Evolutionary conservation across 2,329 filamentous ascomycete species (phyloP).

Genomic region (Colletotrichum brevisporum): DNA sequence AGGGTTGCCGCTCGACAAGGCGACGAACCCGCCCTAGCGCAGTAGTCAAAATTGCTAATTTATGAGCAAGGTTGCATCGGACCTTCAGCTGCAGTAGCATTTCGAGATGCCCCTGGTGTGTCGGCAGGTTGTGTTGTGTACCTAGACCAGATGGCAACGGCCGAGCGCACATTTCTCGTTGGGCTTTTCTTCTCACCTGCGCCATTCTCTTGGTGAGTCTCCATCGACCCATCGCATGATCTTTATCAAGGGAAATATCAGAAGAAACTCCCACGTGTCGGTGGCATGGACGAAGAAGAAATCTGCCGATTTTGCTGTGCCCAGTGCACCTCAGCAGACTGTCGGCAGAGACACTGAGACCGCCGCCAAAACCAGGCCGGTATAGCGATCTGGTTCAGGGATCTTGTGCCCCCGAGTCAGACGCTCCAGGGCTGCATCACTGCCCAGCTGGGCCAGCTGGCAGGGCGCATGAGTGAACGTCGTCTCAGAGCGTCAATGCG

Average conservation of each 20-base stretch:
- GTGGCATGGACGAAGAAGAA: background rate
- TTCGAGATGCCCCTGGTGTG: background rate
- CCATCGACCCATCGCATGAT: too few relatives aligned
- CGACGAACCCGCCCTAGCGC: background rate
- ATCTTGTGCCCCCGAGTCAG: conserved; percentile 26
- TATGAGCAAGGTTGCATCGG: conserved; percentile 16
- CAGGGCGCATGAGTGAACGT: conserved; percentile 24
- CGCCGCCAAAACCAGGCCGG: background rate
- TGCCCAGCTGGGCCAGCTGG: conserved; percentile 19
- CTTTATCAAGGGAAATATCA: background rate
- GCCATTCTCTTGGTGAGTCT: too few relatives aligned
- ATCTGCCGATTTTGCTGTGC: conserved; percentile 1
- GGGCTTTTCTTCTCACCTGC: too few relatives aligned
- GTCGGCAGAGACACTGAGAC: background rate
- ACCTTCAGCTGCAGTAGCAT: conserved; percentile 5
- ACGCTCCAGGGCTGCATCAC: conserved; percentile 15
- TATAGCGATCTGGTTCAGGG: conserved; percentile 21
- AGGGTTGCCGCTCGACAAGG: background rate
- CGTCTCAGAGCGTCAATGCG: conserved; percentile 31
- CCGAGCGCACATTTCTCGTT: background rate
- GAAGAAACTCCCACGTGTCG: conserved; percentile 10
- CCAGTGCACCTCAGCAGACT: background rate
- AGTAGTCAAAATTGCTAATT: conserved; percentile 18
- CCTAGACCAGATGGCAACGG: conserved; percentile 20
- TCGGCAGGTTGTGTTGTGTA: background rate